Conservation (phyloP, 169 alveolate species). For the Besnoitia besnoiti region DNA sequence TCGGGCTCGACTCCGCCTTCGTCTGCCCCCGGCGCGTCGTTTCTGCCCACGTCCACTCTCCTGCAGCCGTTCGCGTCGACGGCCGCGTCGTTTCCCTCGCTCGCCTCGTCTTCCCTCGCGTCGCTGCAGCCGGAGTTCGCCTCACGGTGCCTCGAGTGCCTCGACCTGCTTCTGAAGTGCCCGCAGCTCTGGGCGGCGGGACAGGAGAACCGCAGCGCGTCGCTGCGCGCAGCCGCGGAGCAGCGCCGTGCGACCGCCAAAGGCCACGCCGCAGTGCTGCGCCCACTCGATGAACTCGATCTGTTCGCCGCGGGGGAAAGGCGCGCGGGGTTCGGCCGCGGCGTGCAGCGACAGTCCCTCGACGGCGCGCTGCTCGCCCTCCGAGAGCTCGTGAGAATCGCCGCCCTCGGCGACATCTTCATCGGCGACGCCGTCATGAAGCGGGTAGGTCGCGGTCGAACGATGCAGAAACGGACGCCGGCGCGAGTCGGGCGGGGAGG, state of each 20-base stretch:
- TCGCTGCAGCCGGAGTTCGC: neutral
- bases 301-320: neutral
- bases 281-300: neutral
- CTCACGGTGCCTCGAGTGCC: neutral
- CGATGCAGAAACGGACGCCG: neutral
- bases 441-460: neutral
- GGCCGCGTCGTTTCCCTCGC: neutral
- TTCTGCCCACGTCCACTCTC: neutral
- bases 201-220: neutral
- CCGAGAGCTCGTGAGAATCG: neutral
- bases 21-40: neutral
- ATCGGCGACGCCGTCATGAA: neutral
- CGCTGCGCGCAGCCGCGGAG: neutral
- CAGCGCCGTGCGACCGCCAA: neutral
- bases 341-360: neutral
- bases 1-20: neutral
- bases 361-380: neutral
- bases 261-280: conserved; percentile 18
- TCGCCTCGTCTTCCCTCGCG: neutral
- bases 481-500: neutral
- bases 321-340: neutral
- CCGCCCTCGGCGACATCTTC: neutral
- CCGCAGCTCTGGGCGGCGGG: neutral
- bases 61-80: neutral
- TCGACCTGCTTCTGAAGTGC: neutral